Conservation (phyloP, 2,329 filamentous ascomycete genomes). For the Diaporthe ampelina region DNA sequence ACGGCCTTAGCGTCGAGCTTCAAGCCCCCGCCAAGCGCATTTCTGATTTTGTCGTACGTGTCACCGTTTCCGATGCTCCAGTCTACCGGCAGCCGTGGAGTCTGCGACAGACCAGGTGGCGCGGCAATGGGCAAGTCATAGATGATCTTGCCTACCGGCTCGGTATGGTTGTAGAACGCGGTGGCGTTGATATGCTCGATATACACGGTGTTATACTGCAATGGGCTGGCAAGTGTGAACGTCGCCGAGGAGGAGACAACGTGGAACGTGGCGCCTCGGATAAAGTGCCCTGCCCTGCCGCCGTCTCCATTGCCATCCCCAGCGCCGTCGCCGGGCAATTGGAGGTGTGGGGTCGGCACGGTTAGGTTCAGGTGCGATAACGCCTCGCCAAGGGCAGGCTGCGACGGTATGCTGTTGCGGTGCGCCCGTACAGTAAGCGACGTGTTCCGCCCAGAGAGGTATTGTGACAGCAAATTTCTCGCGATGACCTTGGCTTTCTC, state of each 20-base stretch:
- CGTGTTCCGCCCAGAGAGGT: conserved; percentile 89
- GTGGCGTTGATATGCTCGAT: conserved; percentile 87
- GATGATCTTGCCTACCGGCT: conserved; percentile 82
- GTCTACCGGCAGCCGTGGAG: conserved; percentile 84
- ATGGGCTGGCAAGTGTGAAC: conserved; percentile 85
- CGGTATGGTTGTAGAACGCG: conserved; percentile 85
- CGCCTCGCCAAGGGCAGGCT: conserved; percentile 79
- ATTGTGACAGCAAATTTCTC: conserved; percentile 83
- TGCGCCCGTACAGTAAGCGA: conserved; percentile 82
- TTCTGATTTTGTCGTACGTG: conserved; percentile 80
- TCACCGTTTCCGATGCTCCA: conserved; percentile 85
- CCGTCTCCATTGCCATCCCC: conserved; percentile 51
- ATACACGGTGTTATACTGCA: conserved; percentile 79
- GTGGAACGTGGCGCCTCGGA: conserved; percentile 89
- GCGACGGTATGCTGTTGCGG: conserved; percentile 77
- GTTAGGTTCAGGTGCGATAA: conserved; percentile 80
- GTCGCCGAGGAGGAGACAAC: conserved; percentile 87
- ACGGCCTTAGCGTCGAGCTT: conserved; percentile 84
- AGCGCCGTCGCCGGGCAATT: conserved; percentile 61
- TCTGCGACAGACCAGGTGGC: conserved; percentile 79
- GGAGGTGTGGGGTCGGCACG: conserved; percentile 78
- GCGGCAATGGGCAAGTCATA: conserved; percentile 82
- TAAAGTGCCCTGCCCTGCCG: conserved; percentile 74
- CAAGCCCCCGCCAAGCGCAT: conserved; percentile 84
- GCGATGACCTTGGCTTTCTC: conserved; percentile 72